A percentile compares a stretch with the other conserved stretches of the same genome.
phyloP scores from a whole-genome alignment of 768 basidiomycete genomes.

The Leccinum pellstonianum region DNA sequence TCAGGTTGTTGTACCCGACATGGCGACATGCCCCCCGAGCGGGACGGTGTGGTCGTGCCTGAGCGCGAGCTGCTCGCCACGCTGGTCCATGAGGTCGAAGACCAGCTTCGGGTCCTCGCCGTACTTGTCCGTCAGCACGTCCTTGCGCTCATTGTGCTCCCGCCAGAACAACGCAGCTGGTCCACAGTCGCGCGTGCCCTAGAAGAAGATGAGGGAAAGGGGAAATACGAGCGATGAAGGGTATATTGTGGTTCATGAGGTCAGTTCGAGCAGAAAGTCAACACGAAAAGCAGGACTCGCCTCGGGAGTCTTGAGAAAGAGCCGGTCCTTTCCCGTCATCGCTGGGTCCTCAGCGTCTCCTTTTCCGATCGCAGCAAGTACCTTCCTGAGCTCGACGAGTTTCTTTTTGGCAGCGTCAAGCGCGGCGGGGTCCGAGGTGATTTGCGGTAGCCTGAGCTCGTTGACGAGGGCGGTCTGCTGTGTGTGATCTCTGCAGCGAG shows the following conservation, averaged over 20 bases:
- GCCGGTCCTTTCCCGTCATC: slow-evolving; percentile 52
- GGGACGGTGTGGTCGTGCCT: slow-evolving; percentile 98
- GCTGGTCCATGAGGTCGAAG: slow-evolving; percentile 96
- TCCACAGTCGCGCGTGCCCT: slow-evolving; percentile 96
- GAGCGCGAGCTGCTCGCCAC: slow-evolving; percentile 92
- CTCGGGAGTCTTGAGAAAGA: slow-evolving; percentile 93
- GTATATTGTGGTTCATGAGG: no score
- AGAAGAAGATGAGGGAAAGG: background rate
- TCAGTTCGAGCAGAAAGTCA: no score
- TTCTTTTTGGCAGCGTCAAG: slow-evolving; percentile 67
- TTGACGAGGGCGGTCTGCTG: slow-evolving; percentile 58
- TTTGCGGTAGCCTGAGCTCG: slow-evolving; percentile 52
- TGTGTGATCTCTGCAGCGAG: slow-evolving; percentile 53
- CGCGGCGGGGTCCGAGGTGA: slow-evolving; percentile 42
- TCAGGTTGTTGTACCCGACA: slow-evolving; percentile 90
- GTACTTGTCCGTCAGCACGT: slow-evolving; percentile 94
- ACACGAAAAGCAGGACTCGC: slow-evolving; percentile 39
- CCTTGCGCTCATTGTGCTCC: slow-evolving; percentile 88
- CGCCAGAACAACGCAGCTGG: slow-evolving; percentile 92
- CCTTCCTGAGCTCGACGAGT: slow-evolving; percentile 66
- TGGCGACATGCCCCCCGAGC: slow-evolving; percentile 91
- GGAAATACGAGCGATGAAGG: background rate
- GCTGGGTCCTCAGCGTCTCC: slow-evolving; percentile 21
- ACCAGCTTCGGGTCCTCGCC: slow-evolving; percentile 98
- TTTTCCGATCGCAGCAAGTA: slow-evolving; percentile 43